Percentiles rank a stretch among this genome's conserved stretches.
phyloP scores from a whole-genome alignment of 2,329 filamentous ascomycete genomes.

The Paecilomyces formosus region DNA sequence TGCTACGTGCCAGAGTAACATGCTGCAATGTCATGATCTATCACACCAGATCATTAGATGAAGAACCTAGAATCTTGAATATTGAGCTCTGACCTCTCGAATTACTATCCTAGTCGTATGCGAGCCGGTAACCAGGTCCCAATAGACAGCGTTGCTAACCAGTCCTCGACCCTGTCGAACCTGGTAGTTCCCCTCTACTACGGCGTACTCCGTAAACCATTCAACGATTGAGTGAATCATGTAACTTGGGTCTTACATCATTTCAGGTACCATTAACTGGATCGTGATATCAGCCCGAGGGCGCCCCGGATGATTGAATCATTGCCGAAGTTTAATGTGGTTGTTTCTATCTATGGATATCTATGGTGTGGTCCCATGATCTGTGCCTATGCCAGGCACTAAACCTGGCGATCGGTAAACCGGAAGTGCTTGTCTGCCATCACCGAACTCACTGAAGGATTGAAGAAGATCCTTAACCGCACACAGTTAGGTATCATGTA shows the following conservation, averaged over 20 bases:
- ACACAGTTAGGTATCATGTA: background rate
- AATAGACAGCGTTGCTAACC: background rate
- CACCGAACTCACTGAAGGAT: background rate
- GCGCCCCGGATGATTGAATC: background rate
- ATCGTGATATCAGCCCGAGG: background rate
- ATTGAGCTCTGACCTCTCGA: background rate
- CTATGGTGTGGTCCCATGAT: background rate
- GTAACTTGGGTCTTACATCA: background rate
- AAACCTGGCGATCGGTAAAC: background rate
- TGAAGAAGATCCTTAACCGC: background rate
- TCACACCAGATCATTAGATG: too few species aligned
- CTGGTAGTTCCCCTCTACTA: background rate
- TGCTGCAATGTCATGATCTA: background rate
- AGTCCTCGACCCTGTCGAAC: background rate
- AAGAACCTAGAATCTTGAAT: background rate
- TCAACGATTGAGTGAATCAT: background rate
- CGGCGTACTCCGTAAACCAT: too few species aligned
- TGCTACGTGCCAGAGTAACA: background rate
- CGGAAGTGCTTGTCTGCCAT: background rate
- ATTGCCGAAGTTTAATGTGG: background rate
- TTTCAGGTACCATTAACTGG: background rate
- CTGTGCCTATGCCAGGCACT: background rate
- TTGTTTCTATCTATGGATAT: background rate
- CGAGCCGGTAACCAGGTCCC: background rate
- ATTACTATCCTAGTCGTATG: background rate